Evolutionary conservation across 1,139 yeast species (phyloP), one percentile per base, ranked within the genome.

Genomic region (Kodamaea alishanica): DNA sequence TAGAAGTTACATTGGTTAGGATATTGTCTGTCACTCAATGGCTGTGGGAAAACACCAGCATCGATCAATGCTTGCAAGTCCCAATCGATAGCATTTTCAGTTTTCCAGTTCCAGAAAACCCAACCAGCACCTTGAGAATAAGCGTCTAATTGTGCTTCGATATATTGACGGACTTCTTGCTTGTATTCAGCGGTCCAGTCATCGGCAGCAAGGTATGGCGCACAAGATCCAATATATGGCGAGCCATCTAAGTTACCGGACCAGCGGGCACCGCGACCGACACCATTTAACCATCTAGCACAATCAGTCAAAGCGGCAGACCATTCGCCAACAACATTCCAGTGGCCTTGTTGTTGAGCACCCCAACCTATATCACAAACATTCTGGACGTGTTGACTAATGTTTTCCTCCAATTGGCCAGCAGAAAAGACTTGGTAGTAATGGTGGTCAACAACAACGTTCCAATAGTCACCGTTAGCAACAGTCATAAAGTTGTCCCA

Each of bases 231-330:
- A 43, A 80, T 66, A 53, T 67, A 70, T 24, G 70, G 63, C 25
- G 77, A 63, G 43, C 62, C 58, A 43, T 67, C 76, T 49, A 63
- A 84, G 35, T 83, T 68, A 23, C 88, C 95, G 37, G 86, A 89
- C 65, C 75, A 89, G 54, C 97, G 79, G 23, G 97, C 82, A 37
- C 96, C 96, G 40, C 81, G 70, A 34, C 88, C 87, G 30, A 87
- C 95, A 52, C 97, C 97, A 54, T 92, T 92, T 45, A 92, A 69
- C 96, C 96, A 86, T 44, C 73, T 73, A 20, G 95, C 81, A 70
- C 98, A 92, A 64, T 92, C 97, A 8, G 96, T 88, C 50, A 90
- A 70, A 1, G 97, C 97, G 12, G 94, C 97, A 25, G 94, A 75
- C 84, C 92, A 92, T 69, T 92, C 98, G 44, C 97, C 97, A 41